Percentiles rank a stretch among this genome's conserved stretches.
These are phyloP conservation scores for Trypanosoma melophagium DNA, from an alignment of 208 protist species.

Conservation along the genomic window DNA sequence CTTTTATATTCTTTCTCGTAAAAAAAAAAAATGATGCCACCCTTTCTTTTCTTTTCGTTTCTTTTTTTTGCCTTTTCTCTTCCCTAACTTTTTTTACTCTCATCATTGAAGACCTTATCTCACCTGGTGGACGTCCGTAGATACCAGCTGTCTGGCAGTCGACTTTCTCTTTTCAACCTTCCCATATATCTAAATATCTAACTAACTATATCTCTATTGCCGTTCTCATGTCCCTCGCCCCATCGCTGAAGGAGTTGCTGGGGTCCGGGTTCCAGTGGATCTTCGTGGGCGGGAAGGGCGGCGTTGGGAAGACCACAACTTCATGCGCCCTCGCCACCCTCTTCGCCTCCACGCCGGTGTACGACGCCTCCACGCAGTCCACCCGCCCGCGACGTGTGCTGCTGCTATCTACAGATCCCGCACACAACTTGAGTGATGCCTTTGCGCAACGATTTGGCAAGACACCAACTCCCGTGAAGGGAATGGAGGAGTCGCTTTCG, in stretches of 20 bases:
- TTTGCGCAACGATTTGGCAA: slow-evolving; percentile 95
- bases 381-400: slow-evolving; percentile 82
- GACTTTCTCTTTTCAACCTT: too few species aligned
- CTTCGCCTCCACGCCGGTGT: slow-evolving; percentile 81
- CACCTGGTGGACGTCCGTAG: too few species aligned
- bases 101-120: slow-evolving; percentile 1
- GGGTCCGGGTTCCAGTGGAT: slow-evolving; percentile 67
- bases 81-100: slow-evolving; percentile 4
- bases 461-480: slow-evolving; percentile 87
- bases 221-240: slow-evolving; percentile 50
- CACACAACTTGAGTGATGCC: slow-evolving; percentile 98
- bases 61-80: slow-evolving; percentile 10
- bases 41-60: slow-evolving; percentile 12
- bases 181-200: slow-evolving; percentile 14
- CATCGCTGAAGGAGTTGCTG: slow-evolving; percentile 45
- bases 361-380: slow-evolving; percentile 18
- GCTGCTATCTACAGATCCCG: slow-evolving; percentile 98
- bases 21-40: background rate
- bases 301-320: slow-evolving; percentile 97
- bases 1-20: background rate
- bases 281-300: slow-evolving; percentile 97
- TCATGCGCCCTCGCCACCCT: slow-evolving; percentile 91
- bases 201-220: too few species aligned
- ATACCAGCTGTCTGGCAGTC: too few species aligned
- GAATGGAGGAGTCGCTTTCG: slow-evolving; percentile 81